These are phyloP conservation scores for Tetrapisispora nanseiensis DNA, from an alignment of 805 yeast genomes.

Conservation along the genomic window DNA sequence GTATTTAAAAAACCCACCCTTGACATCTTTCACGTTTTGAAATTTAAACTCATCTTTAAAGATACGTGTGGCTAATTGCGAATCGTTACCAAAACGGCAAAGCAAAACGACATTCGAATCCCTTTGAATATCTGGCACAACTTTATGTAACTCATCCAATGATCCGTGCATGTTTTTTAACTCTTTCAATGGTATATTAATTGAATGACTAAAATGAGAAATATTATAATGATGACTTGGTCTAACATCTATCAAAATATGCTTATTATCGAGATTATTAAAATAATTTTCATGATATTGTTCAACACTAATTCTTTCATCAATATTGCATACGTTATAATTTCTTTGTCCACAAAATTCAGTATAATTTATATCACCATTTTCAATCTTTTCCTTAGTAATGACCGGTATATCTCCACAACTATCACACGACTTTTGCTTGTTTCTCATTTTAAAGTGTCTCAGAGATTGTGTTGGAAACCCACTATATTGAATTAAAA, in stretches of 20 bases:
- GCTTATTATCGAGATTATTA: conserved; percentile 9
- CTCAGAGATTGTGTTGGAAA: conserved; percentile 58
- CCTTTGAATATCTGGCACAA: conserved; percentile 18
- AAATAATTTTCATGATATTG: conserved; percentile 26
- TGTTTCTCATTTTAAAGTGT: conserved; percentile 69
- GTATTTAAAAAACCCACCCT: conserved; percentile 73
- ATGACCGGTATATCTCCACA: conserved; percentile 52
- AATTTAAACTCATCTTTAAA: conserved; percentile 44
- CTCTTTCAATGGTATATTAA: conserved; percentile 54
- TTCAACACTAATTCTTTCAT: conserved; percentile 40
- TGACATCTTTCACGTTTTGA: conserved; percentile 49
- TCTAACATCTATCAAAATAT: conserved; percentile 62
- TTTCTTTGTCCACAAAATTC: conserved; percentile 63
- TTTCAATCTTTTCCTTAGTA: conserved; percentile 36
- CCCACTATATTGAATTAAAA: conserved; percentile 57
- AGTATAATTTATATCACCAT: conserved; percentile 48
- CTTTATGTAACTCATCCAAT: conserved; percentile 11
- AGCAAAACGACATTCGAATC: conserved; percentile 43
- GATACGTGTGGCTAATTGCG: conserved; percentile 60
- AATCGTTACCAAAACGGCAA: conserved; percentile 88
- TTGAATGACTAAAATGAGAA: conserved; percentile 46
- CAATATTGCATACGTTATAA: conserved; percentile 35
- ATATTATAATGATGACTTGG: conserved; percentile 68
- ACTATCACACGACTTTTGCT: conserved; percentile 48
- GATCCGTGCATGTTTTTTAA: conserved; percentile 29